phyloP scores from a whole-genome alignment of 176 grass and related monocot genomes.

The Eleusine coracana region DNA sequence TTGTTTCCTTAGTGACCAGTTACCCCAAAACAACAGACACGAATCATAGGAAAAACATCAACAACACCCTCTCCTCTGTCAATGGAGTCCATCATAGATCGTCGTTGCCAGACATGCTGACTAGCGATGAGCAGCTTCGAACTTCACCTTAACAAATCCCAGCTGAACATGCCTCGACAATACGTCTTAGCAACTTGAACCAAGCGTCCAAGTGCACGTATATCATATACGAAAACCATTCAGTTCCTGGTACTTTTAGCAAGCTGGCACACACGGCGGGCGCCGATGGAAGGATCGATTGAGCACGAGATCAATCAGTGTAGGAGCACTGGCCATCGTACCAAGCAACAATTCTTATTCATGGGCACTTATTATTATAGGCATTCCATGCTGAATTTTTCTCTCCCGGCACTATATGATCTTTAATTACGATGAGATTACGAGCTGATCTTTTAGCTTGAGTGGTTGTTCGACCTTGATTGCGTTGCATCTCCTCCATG shows the following conservation, averaged over 20 bases:
- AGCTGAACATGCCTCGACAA: too few species aligned
- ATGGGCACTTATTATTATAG: conserved; percentile 38
- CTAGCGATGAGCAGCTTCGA: too few species aligned
- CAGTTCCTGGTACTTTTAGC: too few species aligned
- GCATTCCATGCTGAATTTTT: background rate
- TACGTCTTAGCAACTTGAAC: background rate
- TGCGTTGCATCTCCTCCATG: conserved; percentile 11
- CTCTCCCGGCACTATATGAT: conserved; percentile 36
- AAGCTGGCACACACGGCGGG: background rate
- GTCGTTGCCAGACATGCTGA: too few species aligned
- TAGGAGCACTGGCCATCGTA: conserved; percentile 20
- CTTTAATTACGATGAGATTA: conserved; percentile 50
- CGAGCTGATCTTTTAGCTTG: conserved; percentile 54
- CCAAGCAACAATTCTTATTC: conserved; percentile 40
- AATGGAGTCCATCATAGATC: too few species aligned
- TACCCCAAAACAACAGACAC: too few species aligned
- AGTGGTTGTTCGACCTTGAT: conserved; percentile 51
- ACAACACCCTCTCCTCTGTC: too few species aligned
- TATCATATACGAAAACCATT: too few species aligned
- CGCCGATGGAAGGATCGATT: background rate
- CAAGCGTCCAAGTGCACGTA: background rate
- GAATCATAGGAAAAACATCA: too few species aligned
- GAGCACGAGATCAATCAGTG: conserved; percentile 13
- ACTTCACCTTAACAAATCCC: too few species aligned
- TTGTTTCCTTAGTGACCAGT: too few species aligned